Evolutionary conservation across 1,284 basidiomycete genomes (phyloP).

Genomic region (Apiotrichum sp.): DNA sequence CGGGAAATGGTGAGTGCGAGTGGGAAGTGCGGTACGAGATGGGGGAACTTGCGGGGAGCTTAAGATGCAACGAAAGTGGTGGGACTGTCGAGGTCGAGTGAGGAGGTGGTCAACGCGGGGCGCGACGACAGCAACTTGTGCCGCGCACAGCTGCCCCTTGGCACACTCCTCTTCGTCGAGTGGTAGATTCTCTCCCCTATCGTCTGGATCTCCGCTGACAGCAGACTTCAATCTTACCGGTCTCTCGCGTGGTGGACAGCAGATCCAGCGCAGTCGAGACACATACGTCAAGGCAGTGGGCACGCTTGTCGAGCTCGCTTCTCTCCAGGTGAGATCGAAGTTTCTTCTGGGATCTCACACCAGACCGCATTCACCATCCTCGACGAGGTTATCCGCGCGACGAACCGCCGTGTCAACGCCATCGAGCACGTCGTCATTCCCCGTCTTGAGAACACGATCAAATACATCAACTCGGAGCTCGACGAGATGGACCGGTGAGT

Average conservation of each 20-base stretch:
- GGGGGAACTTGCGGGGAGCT: background rate
- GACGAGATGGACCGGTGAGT: slow-evolving; percentile 84
- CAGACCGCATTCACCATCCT: slow-evolving; percentile 98
- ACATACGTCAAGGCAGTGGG: slow-evolving; percentile 96
- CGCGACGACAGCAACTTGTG: no score
- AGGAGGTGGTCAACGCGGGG: no score
- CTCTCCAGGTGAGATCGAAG: slow-evolving; percentile 54
- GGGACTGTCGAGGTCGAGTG: background rate
- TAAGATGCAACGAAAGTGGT: background rate
- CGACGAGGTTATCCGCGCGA: slow-evolving; percentile 97
- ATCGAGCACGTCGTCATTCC: slow-evolving; percentile 98
- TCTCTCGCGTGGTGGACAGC: slow-evolving; percentile 92
- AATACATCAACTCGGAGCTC: slow-evolving; percentile 91
- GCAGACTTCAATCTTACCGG: slow-evolving; percentile 97
- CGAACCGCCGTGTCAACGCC: slow-evolving; percentile 96
- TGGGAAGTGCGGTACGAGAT: slow-evolving; percentile 21
- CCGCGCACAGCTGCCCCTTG: no score
- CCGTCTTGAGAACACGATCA: slow-evolving; percentile 91
- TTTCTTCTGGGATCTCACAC: background rate
- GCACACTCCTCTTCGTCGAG: no score
- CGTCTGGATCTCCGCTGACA: background rate
- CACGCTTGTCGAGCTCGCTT: slow-evolving; percentile 94
- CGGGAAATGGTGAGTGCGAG: slow-evolving; percentile 62
- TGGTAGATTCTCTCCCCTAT: no score
- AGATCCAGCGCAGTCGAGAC: slow-evolving; percentile 87